These are phyloP conservation scores for Sporodiniella umbellata DNA, from an alignment of 371 early-diverging fungal genomes.

Conservation along the genomic window DNA sequence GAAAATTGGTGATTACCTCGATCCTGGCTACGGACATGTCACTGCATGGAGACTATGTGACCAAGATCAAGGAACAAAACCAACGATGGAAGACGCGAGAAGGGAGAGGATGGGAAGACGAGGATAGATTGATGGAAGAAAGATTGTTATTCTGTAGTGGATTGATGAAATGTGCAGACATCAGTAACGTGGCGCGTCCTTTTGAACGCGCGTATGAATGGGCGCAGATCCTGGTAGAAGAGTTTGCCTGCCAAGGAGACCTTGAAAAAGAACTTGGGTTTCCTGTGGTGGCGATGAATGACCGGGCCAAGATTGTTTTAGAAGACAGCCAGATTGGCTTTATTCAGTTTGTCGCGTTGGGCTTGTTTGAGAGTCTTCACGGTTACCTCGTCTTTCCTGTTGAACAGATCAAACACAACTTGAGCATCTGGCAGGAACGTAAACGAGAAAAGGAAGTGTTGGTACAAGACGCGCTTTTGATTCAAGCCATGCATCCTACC, in stretches of 20 bases:
- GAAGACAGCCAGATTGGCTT: conserved; percentile 69
- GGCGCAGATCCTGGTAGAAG: conserved; percentile 59
- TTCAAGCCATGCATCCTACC: too few species aligned
- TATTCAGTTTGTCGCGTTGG: conserved; percentile 65
- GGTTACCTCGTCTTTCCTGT: conserved; percentile 36
- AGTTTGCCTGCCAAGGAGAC: conserved; percentile 66
- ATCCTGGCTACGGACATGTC: conserved; percentile 85
- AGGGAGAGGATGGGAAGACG: conserved; percentile 10
- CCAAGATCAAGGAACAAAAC: conserved; percentile 62
- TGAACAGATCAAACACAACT: conserved; percentile 34
- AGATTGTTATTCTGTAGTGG: conserved; percentile 58
- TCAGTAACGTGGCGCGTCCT: conserved; percentile 70
- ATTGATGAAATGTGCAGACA: conserved; percentile 85
- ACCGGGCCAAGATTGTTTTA: conserved; percentile 49
- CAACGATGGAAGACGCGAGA: conserved; percentile 32
- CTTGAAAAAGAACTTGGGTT: conserved; percentile 60
- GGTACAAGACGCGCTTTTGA: too few species aligned
- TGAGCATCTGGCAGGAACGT: conserved; percentile 28
- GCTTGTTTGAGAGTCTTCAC: conserved; percentile 56
- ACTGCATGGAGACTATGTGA: conserved; percentile 72
- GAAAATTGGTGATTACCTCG: conserved; percentile 63
- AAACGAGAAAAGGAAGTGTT: too few species aligned
- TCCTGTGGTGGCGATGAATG: conserved; percentile 52
- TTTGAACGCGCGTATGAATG: conserved; percentile 54
- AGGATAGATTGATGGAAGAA: conserved; percentile 36